A percentile compares a stretch with the other conserved stretches of the same genome.
Evolutionary conservation across 768 basidiomycete species (phyloP).

Genomic region (Termitomyces sp.): DNA sequence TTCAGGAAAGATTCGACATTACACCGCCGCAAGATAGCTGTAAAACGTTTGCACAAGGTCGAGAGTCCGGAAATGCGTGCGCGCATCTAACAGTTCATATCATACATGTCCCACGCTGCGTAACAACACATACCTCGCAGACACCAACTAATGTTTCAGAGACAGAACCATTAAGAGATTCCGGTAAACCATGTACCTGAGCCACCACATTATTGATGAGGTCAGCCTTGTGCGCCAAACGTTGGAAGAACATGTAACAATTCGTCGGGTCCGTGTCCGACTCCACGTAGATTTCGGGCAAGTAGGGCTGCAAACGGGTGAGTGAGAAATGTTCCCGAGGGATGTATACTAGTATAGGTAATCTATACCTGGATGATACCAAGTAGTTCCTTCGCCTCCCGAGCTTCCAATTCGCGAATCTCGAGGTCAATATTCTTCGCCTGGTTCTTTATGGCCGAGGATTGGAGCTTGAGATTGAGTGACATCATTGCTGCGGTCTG

Average conservation of each 20-base stretch:
- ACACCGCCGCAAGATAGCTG: conserved; percentile 73
- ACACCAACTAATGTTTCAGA: conserved; percentile 88
- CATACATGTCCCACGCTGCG: background rate
- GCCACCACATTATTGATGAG: conserved; percentile 80
- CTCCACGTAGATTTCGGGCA: conserved; percentile 87
- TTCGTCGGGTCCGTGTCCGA: conserved; percentile 84
- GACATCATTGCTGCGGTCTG: conserved; percentile 94
- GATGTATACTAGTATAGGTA: background rate
- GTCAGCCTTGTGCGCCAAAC: conserved; percentile 81
- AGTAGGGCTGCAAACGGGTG: conserved; percentile 62
- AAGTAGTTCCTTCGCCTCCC: conserved; percentile 75
- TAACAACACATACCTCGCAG: conserved; percentile 66
- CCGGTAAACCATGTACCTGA: conserved; percentile 78
- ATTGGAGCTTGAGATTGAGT: conserved; percentile 90
- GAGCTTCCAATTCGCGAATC: conserved; percentile 76
- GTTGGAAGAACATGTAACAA: conserved; percentile 90
- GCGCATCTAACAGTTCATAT: conserved; percentile 52
- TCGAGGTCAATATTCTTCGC: conserved; percentile 87
- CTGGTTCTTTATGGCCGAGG: conserved; percentile 86
- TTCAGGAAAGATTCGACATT: conserved; percentile 83
- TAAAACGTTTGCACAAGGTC: conserved; percentile 84
- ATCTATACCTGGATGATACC: conserved; percentile 69
- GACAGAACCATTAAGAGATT: conserved; percentile 74
- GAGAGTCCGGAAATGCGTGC: conserved; percentile 77
- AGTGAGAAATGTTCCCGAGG: background rate